Percentiles rank a stretch among this genome's conserved stretches.
Conservation (phyloP, 2,329 filamentous ascomycete genomes). For the Periglandula ipomoeae region DNA sequence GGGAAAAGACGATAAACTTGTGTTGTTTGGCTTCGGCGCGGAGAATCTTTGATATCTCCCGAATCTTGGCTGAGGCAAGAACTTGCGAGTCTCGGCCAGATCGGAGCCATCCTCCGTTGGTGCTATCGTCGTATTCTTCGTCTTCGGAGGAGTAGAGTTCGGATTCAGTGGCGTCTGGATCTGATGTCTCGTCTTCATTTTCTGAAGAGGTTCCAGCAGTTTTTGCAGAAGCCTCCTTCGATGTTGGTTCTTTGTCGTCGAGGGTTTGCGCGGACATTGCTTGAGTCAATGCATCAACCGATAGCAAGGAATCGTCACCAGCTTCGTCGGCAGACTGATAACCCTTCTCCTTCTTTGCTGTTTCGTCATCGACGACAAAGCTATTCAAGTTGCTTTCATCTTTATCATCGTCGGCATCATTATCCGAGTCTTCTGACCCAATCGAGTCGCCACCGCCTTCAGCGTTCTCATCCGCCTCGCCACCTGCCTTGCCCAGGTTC, state of each 20-base stretch:
- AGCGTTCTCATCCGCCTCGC: slow-evolving; percentile 76
- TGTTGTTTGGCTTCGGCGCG: slow-evolving; percentile 68
- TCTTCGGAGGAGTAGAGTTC: slow-evolving; percentile 24
- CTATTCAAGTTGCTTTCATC: slow-evolving; percentile 41
- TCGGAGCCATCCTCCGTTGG: slow-evolving; percentile 22
- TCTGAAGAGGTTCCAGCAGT: slow-evolving; percentile 22
- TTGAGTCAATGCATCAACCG: slow-evolving; percentile 27
- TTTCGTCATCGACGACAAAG: slow-evolving; percentile 46
- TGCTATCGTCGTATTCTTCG: slow-evolving; percentile 22
- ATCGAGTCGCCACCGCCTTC: slow-evolving; percentile 80
- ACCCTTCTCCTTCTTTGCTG: slow-evolving; percentile 22
- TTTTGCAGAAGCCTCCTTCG: slow-evolving; percentile 6
- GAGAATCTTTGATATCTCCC: slow-evolving; percentile 72
- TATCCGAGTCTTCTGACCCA: slow-evolving; percentile 57
- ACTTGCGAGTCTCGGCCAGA: slow-evolving; percentile 27
- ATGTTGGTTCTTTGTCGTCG: slow-evolving; percentile 14
- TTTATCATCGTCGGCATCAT: slow-evolving; percentile 41
- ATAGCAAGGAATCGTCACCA: slow-evolving; percentile 24
- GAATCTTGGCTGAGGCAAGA: slow-evolving; percentile 80
- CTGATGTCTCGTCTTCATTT: slow-evolving; percentile 19
- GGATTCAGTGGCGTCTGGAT: slow-evolving; percentile 31
- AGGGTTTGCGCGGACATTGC: slow-evolving; percentile 28
- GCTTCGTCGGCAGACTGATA: slow-evolving; percentile 17
- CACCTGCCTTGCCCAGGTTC: slow-evolving; percentile 69
- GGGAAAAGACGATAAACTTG: slow-evolving; percentile 98